phyloP scores from a whole-genome alignment of 176 grass and related monocot species.

The Poa annua region DNA sequence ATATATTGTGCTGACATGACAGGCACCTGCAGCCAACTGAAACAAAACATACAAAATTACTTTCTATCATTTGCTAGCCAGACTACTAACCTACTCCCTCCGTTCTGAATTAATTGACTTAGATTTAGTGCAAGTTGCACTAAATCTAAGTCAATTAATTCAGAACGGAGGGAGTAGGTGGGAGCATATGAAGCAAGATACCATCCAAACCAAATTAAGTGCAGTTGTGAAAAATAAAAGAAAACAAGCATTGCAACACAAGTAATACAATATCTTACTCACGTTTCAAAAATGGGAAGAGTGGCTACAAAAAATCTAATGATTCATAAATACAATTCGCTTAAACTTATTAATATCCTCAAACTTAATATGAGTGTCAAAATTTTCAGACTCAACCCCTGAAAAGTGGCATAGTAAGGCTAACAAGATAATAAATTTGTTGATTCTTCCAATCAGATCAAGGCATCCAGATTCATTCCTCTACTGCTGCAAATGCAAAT shows the following conservation, averaged over 20 bases:
- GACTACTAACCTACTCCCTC: not conserved
- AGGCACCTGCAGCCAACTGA: not conserved
- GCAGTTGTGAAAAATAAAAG: not conserved
- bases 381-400: not conserved
- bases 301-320: not conserved
- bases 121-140: too few relatives aligned
- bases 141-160: too few relatives aligned
- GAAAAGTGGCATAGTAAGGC: not conserved
- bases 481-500: conserved; percentile 1
- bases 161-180: too few relatives aligned
- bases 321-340: not conserved
- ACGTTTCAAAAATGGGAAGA: not conserved
- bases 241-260: not conserved
- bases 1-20: not conserved
- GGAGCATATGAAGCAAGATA: not conserved
- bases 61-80: not conserved
- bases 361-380: not conserved
- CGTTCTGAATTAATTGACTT: too few relatives aligned
- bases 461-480: not conserved
- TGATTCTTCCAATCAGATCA: conserved; percentile 12
- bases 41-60: not conserved
- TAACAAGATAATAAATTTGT: not conserved
- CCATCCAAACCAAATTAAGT: conserved; percentile 11
- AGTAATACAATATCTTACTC: not conserved
- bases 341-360: not conserved